Evolutionary conservation across 23 red algal genomes (phyloP).

Genomic region (Pyropia yezoensis): DNA sequence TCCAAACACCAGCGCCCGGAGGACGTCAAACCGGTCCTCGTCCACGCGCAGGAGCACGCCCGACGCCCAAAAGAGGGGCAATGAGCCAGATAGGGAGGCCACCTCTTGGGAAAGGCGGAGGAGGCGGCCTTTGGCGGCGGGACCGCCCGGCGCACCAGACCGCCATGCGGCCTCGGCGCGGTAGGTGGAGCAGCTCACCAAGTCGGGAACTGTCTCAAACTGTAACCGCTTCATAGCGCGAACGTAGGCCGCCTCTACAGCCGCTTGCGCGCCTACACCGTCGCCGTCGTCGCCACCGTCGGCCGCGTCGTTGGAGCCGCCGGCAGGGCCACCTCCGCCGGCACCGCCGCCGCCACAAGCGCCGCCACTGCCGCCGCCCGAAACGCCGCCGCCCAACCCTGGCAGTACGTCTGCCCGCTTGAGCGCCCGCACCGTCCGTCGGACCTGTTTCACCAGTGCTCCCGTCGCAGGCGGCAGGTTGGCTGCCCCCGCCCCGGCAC

Average conservation of each 20-base stretch:
- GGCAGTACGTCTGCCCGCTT: conserved; percentile 28
- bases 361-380: neutral
- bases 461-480: conserved; percentile 21
- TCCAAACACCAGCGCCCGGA: conserved; percentile 47
- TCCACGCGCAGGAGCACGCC: conserved; percentile 43
- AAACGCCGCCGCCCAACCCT: neutral
- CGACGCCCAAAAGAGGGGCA: conserved; percentile 43
- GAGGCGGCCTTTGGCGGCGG: conserved; percentile 7
- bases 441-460: conserved; percentile 35
- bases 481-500: conserved; percentile 19
- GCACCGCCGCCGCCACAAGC: conserved; percentile 6
- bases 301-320: neutral
- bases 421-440: conserved; percentile 37
- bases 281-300: neutral
- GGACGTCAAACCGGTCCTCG: conserved; percentile 59
- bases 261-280: conserved; percentile 8
- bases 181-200: conserved; percentile 19
- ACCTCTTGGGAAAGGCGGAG: conserved; percentile 40
- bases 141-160: conserved; percentile 3
- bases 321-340: neutral
- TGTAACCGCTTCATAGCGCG: conserved; percentile 29
- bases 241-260: conserved; percentile 33
- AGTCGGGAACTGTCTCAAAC: conserved; percentile 38
- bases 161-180: conserved; percentile 8
- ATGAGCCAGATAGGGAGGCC: conserved; percentile 27